Percentiles rank a stretch among this genome's conserved stretches.
Evolutionary conservation across 2,329 filamentous ascomycete genomes (phyloP).

Genomic region (Colletotrichum australisinense): DNA sequence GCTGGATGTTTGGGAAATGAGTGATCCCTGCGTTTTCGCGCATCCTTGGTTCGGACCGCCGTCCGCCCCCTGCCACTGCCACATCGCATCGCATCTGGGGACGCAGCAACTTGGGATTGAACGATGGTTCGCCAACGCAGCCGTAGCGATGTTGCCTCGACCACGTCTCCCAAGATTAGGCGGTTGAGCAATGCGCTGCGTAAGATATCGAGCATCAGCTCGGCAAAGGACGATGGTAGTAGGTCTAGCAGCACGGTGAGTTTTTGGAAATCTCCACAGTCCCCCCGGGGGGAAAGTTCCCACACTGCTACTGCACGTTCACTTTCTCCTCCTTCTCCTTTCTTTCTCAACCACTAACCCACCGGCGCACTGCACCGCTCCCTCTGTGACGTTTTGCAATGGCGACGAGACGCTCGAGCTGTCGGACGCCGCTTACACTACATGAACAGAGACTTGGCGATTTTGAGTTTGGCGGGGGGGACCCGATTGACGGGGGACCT

Average conservation of each 20-base stretch:
- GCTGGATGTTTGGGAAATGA: neutral
- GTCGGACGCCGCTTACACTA: neutral
- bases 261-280: neutral
- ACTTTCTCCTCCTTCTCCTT: neutral
- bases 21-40: neutral
- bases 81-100: neutral
- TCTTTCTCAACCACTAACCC: no score
- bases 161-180: neutral
- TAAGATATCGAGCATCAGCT: neutral
- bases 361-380: no score
- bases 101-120: neutral
- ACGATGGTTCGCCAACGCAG: constrained; percentile 11
- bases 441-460: constrained; percentile 7
- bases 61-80: neutral
- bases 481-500: neutral
- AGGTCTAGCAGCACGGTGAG: neutral
- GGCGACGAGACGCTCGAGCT: neutral
- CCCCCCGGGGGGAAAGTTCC: no score
- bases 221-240: neutral
- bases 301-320: neutral
- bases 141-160: constrained; percentile 6
- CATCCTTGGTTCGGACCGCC: neutral
- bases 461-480: neutral
- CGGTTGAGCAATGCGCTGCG: constrained; percentile 3
- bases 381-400: neutral